Conservation (phyloP, 2,329 filamentous ascomycete genomes). For the Nannizziopsis arthrosporioides region DNA sequence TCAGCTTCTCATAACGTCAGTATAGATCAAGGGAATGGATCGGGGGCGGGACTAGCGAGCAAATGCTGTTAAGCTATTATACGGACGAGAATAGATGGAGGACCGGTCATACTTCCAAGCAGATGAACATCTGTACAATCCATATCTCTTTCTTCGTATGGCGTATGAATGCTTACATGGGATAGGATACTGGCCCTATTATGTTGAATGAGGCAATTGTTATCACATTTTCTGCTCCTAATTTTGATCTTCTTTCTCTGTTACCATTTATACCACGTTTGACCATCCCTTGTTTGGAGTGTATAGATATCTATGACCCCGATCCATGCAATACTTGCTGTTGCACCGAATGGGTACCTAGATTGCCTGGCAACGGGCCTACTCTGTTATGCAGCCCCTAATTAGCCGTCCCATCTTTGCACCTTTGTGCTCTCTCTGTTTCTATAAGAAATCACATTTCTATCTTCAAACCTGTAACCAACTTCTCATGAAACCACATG, state of each 20-base stretch:
- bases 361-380: too few relatives aligned
- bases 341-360: too few relatives aligned
- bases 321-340: too few relatives aligned
- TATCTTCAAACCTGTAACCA: too few relatives aligned
- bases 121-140: constrained; percentile 10
- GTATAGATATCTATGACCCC: too few relatives aligned
- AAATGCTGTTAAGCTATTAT: constrained; percentile 61
- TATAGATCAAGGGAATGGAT: constrained; percentile 48
- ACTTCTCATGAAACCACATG: too few relatives aligned
- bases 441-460: too few relatives aligned
- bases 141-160: neutral
- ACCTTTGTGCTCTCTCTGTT: too few relatives aligned
- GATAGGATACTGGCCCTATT: neutral
- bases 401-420: too few relatives aligned
- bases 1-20: constrained; percentile 50
- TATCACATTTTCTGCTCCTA: neutral
- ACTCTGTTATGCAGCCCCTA: too few relatives aligned
- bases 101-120: neutral
- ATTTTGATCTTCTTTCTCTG: constrained; percentile 8
- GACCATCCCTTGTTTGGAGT: too few relatives aligned
- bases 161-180: constrained; percentile 5
- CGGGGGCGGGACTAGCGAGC: constrained; percentile 43
- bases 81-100: neutral
- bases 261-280: neutral
- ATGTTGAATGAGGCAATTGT: neutral